phyloP scores from a whole-genome alignment of 2,329 filamentous ascomycete genomes.

The Fusarium subglutinans region DNA sequence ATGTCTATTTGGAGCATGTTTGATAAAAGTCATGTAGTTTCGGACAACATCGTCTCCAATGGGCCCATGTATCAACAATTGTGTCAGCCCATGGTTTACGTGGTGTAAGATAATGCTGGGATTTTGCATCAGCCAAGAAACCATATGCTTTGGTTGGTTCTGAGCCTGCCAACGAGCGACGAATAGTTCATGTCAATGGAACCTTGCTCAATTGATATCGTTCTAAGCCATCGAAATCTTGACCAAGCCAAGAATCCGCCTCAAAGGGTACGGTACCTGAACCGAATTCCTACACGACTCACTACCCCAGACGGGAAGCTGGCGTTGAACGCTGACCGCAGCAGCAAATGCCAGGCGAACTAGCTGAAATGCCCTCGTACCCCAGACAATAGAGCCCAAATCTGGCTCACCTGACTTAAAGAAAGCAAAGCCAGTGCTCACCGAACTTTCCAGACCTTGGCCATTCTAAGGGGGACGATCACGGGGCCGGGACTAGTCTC shows the following conservation, averaged over 20 bases:
- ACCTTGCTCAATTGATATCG: conserved; percentile 8
- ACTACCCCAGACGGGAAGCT: conserved; percentile 37
- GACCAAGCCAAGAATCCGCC: conserved; percentile 6
- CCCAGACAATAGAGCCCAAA: conserved; percentile 19
- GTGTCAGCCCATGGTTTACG: conserved; percentile 36
- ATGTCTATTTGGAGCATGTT: conserved; percentile 8
- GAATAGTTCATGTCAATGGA: conserved; percentile 12
- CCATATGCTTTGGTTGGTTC: conserved; percentile 22
- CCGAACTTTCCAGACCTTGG: conserved; percentile 40
- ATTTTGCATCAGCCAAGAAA: conserved; percentile 34
- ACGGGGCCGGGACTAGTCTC: conserved; percentile 33
- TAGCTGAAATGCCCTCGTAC: conserved; percentile 26
- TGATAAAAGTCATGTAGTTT: conserved; percentile 33
- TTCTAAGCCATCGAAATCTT: conserved; percentile 14
- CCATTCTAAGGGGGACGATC: conserved; percentile 33
- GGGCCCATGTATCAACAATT: conserved; percentile 17
- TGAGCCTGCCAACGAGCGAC: conserved; percentile 5
- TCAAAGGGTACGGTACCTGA: conserved; percentile 12
- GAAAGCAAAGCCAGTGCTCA: conserved; percentile 26
- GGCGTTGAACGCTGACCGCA: conserved; percentile 19
- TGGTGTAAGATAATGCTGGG: conserved; percentile 38
- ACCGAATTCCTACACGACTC: conserved; percentile 24
- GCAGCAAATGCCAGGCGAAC: conserved; percentile 14
- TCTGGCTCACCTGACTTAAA: conserved; percentile 37
- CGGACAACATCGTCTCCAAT: conserved; percentile 5